Conservation (phyloP, 371 early-diverging fungal genomes). For the Chytridium lagenaria region DNA sequence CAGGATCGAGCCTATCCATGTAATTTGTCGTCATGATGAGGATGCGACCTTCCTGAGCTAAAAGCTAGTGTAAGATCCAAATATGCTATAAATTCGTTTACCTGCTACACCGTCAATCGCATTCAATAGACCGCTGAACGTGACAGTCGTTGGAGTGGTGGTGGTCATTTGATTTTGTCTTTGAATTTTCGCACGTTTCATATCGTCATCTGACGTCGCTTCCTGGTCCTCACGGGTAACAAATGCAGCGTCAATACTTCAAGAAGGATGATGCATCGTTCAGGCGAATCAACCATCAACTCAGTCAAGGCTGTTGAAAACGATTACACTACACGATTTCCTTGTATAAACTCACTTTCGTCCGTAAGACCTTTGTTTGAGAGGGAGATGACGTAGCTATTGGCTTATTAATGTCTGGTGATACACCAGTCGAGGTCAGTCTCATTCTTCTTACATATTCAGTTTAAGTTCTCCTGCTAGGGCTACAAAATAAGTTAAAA, state of each 20-base stretch:
- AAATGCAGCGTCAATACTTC: conserved; percentile 59
- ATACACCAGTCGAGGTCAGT: no score
- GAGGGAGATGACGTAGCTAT: conserved; percentile 35
- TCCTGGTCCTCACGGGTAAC: conserved; percentile 40
- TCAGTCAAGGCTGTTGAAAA: conserved; percentile 40
- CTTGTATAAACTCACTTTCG: conserved; percentile 24
- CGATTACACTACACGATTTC: no score
- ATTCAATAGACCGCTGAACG: conserved; percentile 70
- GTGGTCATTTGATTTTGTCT: no score
- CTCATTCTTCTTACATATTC: conserved; percentile 62
- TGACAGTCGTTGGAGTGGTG: conserved; percentile 14
- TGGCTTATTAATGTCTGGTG: no score
- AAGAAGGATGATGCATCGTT: conserved; percentile 60
- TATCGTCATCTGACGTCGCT: conserved; percentile 13
- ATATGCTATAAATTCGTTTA: not conserved
- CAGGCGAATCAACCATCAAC: conserved; percentile 52
- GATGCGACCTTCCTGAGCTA: conserved; percentile 68
- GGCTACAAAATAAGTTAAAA: conserved; percentile 49
- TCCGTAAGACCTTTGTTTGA: conserved; percentile 29
- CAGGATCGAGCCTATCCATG: conserved; percentile 61
- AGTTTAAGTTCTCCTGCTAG: conserved; percentile 62
- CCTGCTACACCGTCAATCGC: conserved; percentile 83
- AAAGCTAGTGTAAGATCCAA: conserved; percentile 36
- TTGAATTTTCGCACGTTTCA: not conserved
- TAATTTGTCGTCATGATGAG: conserved; percentile 87